These are phyloP conservation scores for Phaeosphaeria sp. DNA, from an alignment of 2,329 filamentous ascomycete genomes.

Conservation along the genomic window DNA sequence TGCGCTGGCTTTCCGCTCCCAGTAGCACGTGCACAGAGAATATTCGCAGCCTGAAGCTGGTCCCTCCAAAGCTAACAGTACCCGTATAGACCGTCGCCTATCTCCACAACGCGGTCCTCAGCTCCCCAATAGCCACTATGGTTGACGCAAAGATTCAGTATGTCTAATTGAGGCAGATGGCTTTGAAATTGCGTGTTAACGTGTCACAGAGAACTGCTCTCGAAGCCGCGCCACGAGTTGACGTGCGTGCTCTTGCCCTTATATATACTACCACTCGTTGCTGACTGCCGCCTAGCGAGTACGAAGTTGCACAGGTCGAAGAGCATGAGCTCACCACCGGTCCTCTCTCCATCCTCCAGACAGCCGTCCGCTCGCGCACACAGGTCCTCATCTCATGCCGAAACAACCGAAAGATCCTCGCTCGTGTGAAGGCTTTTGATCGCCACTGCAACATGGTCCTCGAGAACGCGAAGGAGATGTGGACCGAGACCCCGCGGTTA, in stretches of 20 bases:
- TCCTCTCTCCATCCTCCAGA: constrained; percentile 92
- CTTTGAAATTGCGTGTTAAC: constrained; percentile 25
- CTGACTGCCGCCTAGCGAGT: constrained; percentile 68
- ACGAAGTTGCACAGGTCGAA: constrained; percentile 83
- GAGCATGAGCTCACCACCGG: constrained; percentile 81
- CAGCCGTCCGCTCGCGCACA: constrained; percentile 89
- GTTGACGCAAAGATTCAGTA: constrained; percentile 55
- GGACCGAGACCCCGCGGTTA: constrained; percentile 89
- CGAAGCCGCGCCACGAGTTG: constrained; percentile 87
- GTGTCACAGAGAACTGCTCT: constrained; percentile 77
- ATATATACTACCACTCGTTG: background rate
- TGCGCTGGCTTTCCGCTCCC: constrained; percentile 17
- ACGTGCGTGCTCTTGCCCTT: constrained; percentile 67
- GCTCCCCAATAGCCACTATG: constrained; percentile 20
- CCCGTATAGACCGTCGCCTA: constrained; percentile 1
- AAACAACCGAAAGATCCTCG: constrained; percentile 97
- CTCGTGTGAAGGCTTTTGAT: constrained; percentile 97
- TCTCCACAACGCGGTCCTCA: constrained; percentile 2
- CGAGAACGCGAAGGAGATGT: constrained; percentile 99
- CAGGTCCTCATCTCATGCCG: constrained; percentile 97
- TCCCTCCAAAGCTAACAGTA: constrained; percentile 28
- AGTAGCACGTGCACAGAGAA: constrained; percentile 14
- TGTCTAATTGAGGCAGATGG: constrained; percentile 23
- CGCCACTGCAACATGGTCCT: constrained; percentile 99
- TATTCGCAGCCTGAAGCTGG: constrained; percentile 27